These are phyloP conservation scores for Leccinum solheimii DNA, from an alignment of 1,284 basidiomycete species.

Conservation along the genomic window DNA sequence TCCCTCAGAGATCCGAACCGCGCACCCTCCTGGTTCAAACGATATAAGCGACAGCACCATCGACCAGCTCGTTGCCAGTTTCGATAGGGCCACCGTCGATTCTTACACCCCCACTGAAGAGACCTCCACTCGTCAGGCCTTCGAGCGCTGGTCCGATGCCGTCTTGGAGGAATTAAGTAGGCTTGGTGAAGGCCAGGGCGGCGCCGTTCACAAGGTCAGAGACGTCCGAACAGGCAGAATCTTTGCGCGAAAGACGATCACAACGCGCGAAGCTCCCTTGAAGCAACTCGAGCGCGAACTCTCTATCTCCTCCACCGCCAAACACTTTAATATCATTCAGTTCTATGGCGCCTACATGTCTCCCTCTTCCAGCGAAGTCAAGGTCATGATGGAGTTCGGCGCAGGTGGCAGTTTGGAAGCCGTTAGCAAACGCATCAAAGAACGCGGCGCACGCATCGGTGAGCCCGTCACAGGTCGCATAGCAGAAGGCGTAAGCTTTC, in stretches of 20 bases:
- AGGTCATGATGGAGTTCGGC: constrained; percentile 94
- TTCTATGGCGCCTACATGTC: constrained; percentile 97
- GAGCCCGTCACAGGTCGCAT: constrained; percentile 93
- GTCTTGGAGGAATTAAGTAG: constrained; percentile 71
- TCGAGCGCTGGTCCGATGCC: constrained; percentile 61
- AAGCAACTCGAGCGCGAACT: constrained; percentile 94
- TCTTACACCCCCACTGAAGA: constrained; percentile 37
- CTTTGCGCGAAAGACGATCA: constrained; percentile 96
- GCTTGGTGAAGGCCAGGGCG: constrained; percentile 94
- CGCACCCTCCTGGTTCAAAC: constrained; percentile 35
- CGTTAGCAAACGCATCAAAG: constrained; percentile 83
- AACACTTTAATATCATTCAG: constrained; percentile 86
- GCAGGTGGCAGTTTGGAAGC: constrained; percentile 89
- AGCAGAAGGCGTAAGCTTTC: constrained; percentile 75
- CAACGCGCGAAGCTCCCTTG: constrained; percentile 90
- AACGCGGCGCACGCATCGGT: constrained; percentile 78
- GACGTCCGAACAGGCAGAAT: constrained; percentile 76
- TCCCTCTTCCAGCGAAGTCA: constrained; percentile 89
- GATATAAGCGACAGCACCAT: constrained; percentile 44
- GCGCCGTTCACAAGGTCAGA: constrained; percentile 90
- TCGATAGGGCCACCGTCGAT: constrained; percentile 32
- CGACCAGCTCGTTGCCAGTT: constrained; percentile 33
- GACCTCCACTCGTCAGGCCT: constrained; percentile 28
- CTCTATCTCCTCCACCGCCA: constrained; percentile 82
- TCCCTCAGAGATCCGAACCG: constrained; percentile 41